Evolutionary conservation across 2,329 filamentous ascomycete genomes (phyloP).

Genomic region (Cercospora sojina): DNA sequence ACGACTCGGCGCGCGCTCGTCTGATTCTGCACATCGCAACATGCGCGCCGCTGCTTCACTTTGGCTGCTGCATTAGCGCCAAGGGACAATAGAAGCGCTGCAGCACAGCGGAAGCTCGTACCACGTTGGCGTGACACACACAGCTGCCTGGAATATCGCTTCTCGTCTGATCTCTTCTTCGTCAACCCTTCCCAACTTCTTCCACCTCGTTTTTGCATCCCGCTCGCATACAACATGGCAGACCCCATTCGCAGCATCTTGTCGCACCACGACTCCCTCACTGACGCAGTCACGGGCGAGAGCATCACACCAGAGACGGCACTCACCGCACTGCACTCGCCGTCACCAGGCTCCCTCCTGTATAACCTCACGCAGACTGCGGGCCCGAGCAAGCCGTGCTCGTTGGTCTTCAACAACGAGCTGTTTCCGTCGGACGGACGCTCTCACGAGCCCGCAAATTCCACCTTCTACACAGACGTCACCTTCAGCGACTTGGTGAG

Average conservation of each 20-base stretch:
- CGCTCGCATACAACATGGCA: slow-evolving; percentile 11
- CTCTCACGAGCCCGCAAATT: background rate
- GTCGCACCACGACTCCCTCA: slow-evolving; percentile 13
- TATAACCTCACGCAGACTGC: slow-evolving; percentile 9
- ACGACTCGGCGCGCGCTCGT: background rate
- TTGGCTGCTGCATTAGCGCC: background rate
- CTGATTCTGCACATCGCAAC: too few relatives aligned
- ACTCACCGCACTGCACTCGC: slow-evolving; percentile 19
- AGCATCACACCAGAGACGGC: slow-evolving; percentile 12
- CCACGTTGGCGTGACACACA: background rate
- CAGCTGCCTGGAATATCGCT: background rate
- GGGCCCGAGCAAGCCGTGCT: slow-evolving; percentile 11
- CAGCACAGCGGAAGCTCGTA: background rate
- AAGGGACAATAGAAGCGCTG: background rate
- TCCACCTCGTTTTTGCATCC: background rate
- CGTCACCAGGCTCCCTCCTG: background rate
- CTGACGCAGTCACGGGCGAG: slow-evolving; percentile 15
- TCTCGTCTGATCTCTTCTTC: background rate
- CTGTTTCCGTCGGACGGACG: background rate
- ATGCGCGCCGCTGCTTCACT: background rate
- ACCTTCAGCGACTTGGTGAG: slow-evolving; percentile 16
- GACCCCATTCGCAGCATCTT: slow-evolving; percentile 9
- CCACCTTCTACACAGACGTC: background rate
- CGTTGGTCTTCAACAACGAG: slow-evolving; percentile 1
- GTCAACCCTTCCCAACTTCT: background rate